Base-by-base conservation (phyloP, 208 protist species). In the Crithidia mellificae region DNA sequence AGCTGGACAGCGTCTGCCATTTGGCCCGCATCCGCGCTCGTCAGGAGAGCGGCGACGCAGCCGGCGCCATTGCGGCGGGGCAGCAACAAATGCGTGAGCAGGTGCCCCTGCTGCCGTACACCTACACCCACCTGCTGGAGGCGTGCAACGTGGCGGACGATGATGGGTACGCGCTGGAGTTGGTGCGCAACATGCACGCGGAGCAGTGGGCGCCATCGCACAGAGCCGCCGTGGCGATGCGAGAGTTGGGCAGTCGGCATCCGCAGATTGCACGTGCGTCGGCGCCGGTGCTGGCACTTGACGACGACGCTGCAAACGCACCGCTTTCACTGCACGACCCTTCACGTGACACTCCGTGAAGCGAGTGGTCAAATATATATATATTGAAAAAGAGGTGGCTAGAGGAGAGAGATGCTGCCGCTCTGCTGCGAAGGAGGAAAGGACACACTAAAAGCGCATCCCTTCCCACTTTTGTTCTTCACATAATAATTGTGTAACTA, bases 1-100 rank as follows among this genome's bases (percentile, higher is more conserved):
- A 84, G 38, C 75, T 94, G 12, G 88, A 94, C 66, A 92, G 85
- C 43, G 62, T 92, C 6, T 92, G 88, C 69, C 84, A 94, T 65
- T 74, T 94, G 46, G 88, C 88, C 4, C 77, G 89, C 9, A 91
- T 91, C 27, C 79, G 81, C 12, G 74, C 83, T 8, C 58, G 77
- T 27, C 76, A 77, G 61, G 79, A 85, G 29, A 46, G 52, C 22
- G 83, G 80, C 9, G 63, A 79, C 38, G 61, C 61, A 51, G 41
- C 12, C 4, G 82, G 61, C 17, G 87, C 84, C 22, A 46, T 91
- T 12, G 74, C 30, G 39, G 87, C 78, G 27, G 87, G 87, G 11
- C 77, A n/a, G 41, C 58, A 65, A 63, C 87, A 93, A 63, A 71
- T 83, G 54, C 61, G 29, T 15, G 78, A 81, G 38, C 72, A 79